Evolutionary conservation across 352 stramenopile genomes (phyloP), one percentile per base, ranked within the genome.

Genomic region (Phytophthora citricola): DNA sequence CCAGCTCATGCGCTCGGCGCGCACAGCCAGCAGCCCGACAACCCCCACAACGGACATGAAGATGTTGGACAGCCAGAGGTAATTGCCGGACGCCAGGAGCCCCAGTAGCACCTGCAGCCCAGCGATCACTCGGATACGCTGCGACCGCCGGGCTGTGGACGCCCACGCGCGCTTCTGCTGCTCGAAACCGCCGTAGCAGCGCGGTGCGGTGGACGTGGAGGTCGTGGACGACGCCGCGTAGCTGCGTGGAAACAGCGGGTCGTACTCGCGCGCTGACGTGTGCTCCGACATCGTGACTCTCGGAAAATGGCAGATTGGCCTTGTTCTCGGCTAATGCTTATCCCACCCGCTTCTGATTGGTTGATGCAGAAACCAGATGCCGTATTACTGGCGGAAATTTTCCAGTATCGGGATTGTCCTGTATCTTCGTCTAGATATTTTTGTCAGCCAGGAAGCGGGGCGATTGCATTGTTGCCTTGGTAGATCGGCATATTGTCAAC

Each of bases 81-180:
- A 91, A 47, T 95, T 93, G 46, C 76, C 85, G 5, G 73, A 90
- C 6, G 77, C 64, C 39, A 90, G 43, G 5, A 92, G 27, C 15
- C 81, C 79, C 14, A 93, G 55, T 11, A 86, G 46, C 47, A 93
- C 53, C 68, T 95, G 87, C 24, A 82, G 40, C 17, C 63, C 63
- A 7, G 87, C 81, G 53, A 95, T 81, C 47, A 83, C 64, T 38
- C 83, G 83, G 50, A 95, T 82, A 39, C 85, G 86, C 36, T 81
- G 76, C 43, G 87, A 91, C 27, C 87, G 75, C 11, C 69, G 77
- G 34, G 80, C 75, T 12, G 87, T 82, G 15, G 81, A 82, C 24
- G 73, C 76, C 87, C 87, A 95, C 53, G 75, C 69, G 52, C 76
- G 81, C 69, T 95, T 95, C 59, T 95, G 85, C 38, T 90, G 78